These are phyloP conservation scores for Fusarium continuum DNA, from an alignment of 2,329 filamentous ascomycete species.

Conservation along the genomic window DNA sequence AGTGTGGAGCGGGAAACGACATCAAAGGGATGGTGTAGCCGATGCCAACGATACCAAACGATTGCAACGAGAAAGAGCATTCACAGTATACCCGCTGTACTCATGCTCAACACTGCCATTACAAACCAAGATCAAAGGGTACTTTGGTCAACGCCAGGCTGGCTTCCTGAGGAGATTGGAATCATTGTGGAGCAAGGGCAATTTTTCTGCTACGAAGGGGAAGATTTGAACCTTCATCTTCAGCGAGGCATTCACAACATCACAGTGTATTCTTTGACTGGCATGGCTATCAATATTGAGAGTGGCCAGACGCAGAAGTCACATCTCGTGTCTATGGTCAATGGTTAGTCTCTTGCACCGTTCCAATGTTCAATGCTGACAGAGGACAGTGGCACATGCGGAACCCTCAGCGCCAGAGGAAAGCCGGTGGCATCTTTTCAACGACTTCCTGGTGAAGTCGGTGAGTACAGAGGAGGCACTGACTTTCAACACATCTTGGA, in stretches of 20 bases:
- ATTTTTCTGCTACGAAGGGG: conserved; percentile 93
- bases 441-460: conserved; percentile 91
- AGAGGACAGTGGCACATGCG: conserved; percentile 68
- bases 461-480: conserved; percentile 85
- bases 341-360: conserved; percentile 62
- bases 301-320: conserved; percentile 85
- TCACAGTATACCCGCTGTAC: conserved; percentile 80
- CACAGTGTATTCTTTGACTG: conserved; percentile 89
- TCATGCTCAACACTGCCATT: conserved; percentile 87
- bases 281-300: conserved; percentile 89
- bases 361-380: conserved; percentile 37
- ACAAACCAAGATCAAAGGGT: conserved; percentile 76
- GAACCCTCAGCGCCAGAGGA: conserved; percentile 65
- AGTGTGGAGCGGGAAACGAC: conserved; percentile 91
- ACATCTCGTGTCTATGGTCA: conserved; percentile 90
- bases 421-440: conserved; percentile 94
- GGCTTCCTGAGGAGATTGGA: conserved; percentile 93
- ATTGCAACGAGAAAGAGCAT: conserved; percentile 87
- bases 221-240: conserved; percentile 83
- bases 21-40: conserved; percentile 91
- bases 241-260: conserved; percentile 83
- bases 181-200: conserved; percentile 91
- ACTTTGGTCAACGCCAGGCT: conserved; percentile 89
- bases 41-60: conserved; percentile 90
- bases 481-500: conserved; percentile 91